Evolutionary conservation across 129 eudicot species (phyloP), one percentile per base, ranked within the genome.

Genomic region (Silybum marianum): DNA sequence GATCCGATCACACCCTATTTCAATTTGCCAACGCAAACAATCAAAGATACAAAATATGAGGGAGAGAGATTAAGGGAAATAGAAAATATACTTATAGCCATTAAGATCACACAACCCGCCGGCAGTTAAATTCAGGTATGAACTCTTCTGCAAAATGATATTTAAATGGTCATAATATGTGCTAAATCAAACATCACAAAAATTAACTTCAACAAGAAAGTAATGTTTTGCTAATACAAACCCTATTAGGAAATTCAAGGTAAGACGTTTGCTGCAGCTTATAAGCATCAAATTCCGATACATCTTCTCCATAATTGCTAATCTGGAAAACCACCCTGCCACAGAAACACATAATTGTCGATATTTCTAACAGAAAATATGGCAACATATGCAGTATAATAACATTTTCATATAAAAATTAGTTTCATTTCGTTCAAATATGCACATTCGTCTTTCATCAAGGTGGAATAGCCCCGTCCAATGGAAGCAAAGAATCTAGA

Each of bases 171-270:
- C 76, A 75, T 51, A 40, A 81, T 74, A 66, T 66, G 80, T 21
- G 80, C 81, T 60, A 51, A 76, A 69, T 70, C n/a, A 72, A 76
- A 76, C 77, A 76, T 82, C 58, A 34, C 72, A 82, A 69, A 69
- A 82, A 54, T 34, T 11, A 76, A 34, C 77, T 24, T 71, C 30
- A 28, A 76, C 77, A 77, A 51, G 73, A 72, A 54, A 42, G 39
- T 65, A 73, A 74, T 21, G 21, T 14, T 82, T 54, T 42, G 4
- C 77, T 76, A 36, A 76, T 75, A 82, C 81, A 82, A 82, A 75
- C 77, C 77, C 81, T 36, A 68, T 34, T 75, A 48, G 71, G 58
- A 76, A 82, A 11, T 36, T 51, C 71, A 67, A 28, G 69, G 58
- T 60, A 67, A 48, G 71, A 28, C 48, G 63, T 75, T 82, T 40